Base-by-base conservation (phyloP, 192 early-diverging fungal genomes). In the Chytriomyces sp. region DNA sequence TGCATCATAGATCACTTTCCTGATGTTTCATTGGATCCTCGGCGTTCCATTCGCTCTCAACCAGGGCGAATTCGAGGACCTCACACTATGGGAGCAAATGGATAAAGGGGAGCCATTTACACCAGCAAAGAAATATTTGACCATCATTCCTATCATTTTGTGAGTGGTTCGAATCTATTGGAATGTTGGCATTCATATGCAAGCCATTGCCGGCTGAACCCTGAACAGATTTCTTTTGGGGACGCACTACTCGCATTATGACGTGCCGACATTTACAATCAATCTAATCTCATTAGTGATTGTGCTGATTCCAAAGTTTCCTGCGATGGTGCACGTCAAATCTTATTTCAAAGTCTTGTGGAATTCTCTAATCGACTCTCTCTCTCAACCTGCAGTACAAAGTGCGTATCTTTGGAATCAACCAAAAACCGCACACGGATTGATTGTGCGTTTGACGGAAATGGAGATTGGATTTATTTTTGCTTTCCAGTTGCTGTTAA, bases 11-110 rank as follows among this genome's bases (percentile, higher is more conserved):
- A 87, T 91, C 78, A 89, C 87, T n/a, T 98, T 95, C 81, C 85
- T 99, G 73, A 95, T 98, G 93, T 99, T 99, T 78, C 97, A 99
- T 80, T 92, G 93, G 85, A 88, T 99, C 57, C 91, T 91, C 54
- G 95, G 96, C n/a, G 93, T 93, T n/a, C 97, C 97, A 39, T 99
- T 96, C 73, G 91, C 93, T 70, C 87, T 94, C 32, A 92, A 94
- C 74, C 94, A 96, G 80, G 94, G 94, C 54, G 95, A 93, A 3
- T 96, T 92, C 64, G 92, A 94, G 75, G 92, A 91, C 58, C 77
- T 96, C 41, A 99, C 96, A 22, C 85, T 99, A 49, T 99, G 97
- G 97, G 96, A 99, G 80, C 97, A 99, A 83, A 96, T 99, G 77
- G 97, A 99, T 83, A 91, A 94, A 68, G 96, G 96, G 36, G 92